Conservation (phyloP, 2,329 filamentous ascomycete genomes). For the Sclerotinia minor region DNA sequence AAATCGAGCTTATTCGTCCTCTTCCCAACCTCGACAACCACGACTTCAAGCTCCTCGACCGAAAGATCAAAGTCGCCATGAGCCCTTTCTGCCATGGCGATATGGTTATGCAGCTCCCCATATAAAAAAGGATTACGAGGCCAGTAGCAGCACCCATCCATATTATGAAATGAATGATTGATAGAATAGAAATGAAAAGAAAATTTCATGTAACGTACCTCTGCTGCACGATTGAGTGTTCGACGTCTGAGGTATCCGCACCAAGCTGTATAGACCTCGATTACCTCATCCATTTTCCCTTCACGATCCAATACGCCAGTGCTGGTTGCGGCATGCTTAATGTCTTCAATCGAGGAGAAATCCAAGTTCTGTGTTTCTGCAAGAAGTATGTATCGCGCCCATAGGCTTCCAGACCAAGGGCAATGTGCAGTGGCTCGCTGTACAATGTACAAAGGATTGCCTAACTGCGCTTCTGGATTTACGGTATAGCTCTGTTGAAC, state of each 20-base stretch:
- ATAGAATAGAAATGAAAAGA: too few species aligned
- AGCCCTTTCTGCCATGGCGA: too few species aligned
- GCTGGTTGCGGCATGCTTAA: conserved; percentile 90
- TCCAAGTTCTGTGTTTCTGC: conserved; percentile 76
- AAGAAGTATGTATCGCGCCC: conserved; percentile 84
- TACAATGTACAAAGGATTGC: conserved; percentile 65
- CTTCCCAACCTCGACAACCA: too few species aligned
- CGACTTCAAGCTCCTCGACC: too few species aligned
- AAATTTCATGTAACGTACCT: too few species aligned
- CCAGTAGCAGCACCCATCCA: too few species aligned
- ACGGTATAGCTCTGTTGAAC: conserved; percentile 33
- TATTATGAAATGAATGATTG: too few species aligned
- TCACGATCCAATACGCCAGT: conserved; percentile 81
- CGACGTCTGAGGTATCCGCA: conserved; percentile 83
- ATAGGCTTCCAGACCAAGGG: conserved; percentile 87
- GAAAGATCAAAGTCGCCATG: too few species aligned
- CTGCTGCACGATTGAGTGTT: too few species aligned
- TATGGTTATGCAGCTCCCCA: too few species aligned
- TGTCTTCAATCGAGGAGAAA: conserved; percentile 79
- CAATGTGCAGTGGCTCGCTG: conserved; percentile 86
- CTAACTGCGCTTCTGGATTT: conserved; percentile 44
- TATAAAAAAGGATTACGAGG: too few species aligned
- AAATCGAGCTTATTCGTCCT: too few species aligned
- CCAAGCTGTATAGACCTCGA: conserved; percentile 93
- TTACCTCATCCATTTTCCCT: conserved; percentile 75